phyloP scores from a whole-genome alignment of 2,329 filamentous ascomycete genomes.

The Ceratocystis cubensis region DNA sequence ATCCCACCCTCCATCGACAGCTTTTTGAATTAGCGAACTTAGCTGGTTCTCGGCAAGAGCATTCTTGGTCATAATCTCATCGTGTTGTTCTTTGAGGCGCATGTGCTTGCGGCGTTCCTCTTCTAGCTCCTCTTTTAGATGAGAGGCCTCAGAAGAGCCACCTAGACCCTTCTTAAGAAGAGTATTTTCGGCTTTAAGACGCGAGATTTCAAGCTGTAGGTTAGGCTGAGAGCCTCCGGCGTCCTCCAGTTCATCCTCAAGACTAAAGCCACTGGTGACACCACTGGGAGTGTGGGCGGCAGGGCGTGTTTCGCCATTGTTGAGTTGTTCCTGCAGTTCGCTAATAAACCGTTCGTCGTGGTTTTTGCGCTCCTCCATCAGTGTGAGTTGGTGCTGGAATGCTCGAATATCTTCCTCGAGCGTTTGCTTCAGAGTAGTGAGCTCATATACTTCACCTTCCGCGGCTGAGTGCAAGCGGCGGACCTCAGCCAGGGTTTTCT shows the following conservation, averaged over 20 bases:
- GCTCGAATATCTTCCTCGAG: slow-evolving; percentile 35
- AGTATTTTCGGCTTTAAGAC: slow-evolving; percentile 50
- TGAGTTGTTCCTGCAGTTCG: slow-evolving; percentile 48
- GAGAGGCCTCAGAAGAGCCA: slow-evolving; percentile 41
- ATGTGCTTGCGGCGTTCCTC: slow-evolving; percentile 39
- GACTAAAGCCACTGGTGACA: slow-evolving; percentile 31
- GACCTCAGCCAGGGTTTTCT: slow-evolving; percentile 29
- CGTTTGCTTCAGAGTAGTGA: slow-evolving; percentile 34
- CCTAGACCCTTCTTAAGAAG: slow-evolving; percentile 43
- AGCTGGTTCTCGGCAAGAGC: slow-evolving; percentile 46
- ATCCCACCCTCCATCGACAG: slow-evolving; percentile 45
- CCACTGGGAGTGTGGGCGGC: slow-evolving; percentile 1
- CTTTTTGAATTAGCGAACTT: slow-evolving; percentile 39
- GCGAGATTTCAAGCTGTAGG: slow-evolving; percentile 41
- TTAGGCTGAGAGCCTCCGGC: slow-evolving; percentile 26
- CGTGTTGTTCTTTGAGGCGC: slow-evolving; percentile 41
- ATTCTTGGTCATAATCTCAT: slow-evolving; percentile 46
- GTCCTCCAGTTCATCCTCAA: slow-evolving; percentile 45
- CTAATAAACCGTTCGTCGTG: slow-evolving; percentile 43
- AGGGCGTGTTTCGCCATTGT: slow-evolving; percentile 26
- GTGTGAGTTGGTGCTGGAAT: slow-evolving; percentile 36
- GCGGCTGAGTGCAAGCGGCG: slow-evolving; percentile 23
- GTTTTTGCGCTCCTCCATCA: slow-evolving; percentile 36
- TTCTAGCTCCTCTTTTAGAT: slow-evolving; percentile 45
- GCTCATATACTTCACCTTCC: slow-evolving; percentile 24